Conservation (phyloP, 768 basidiomycete genomes). For the Ramaria sp. region DNA sequence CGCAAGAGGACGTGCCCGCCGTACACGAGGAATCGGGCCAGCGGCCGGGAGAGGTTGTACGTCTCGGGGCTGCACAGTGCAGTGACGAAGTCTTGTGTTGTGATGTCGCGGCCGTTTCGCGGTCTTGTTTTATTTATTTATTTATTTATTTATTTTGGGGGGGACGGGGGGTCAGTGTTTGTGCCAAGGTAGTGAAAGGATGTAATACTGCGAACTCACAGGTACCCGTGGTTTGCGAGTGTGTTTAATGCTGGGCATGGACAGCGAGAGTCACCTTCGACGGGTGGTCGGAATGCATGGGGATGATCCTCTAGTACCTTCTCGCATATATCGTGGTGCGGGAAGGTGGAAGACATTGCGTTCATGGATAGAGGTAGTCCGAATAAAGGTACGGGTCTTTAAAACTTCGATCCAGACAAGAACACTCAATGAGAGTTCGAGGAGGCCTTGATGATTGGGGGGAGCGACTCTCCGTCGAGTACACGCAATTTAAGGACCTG, state of each 20-base stretch:
- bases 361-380: too few relatives aligned
- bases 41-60: conserved; percentile 49
- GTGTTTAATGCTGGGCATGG: conserved; percentile 68
- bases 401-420: too few relatives aligned
- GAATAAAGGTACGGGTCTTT: too few relatives aligned
- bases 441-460: too few relatives aligned
- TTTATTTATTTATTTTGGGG: too few relatives aligned
- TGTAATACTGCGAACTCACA: conserved; percentile 44
- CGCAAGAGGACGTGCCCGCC: conserved; percentile 39
- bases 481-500: too few relatives aligned
- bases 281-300: neutral
- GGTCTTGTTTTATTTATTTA: neutral
- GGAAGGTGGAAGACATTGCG: too few relatives aligned
- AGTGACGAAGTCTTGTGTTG: neutral
- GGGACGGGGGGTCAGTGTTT: too few relatives aligned
- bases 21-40: conserved; percentile 43
- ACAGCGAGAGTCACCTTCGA: neutral
- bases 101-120: neutral
- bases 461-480: too few relatives aligned
- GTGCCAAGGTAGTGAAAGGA: neutral
- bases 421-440: too few relatives aligned
- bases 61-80: conserved; percentile 1
- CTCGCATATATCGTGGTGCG: too few relatives aligned
- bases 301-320: neutral
- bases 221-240: conserved; percentile 64